Percentiles rank a stretch among this genome's conserved stretches.
Conservation (phyloP, 345 rosid genomes). For the Eucalyptus cloeziana region DNA sequence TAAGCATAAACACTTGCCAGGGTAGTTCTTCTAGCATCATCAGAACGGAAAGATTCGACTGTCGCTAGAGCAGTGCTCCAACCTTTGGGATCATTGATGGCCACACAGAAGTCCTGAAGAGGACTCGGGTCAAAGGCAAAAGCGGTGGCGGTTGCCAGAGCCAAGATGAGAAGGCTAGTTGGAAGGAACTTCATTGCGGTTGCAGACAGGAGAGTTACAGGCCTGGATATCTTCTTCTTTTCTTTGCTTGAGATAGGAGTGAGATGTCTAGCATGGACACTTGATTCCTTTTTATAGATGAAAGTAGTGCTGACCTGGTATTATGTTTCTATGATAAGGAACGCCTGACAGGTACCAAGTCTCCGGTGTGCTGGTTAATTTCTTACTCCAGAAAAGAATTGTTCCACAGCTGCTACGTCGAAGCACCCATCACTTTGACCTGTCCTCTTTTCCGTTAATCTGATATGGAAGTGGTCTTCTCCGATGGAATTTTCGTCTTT, state of each 20-base stretch:
- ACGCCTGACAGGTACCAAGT: background rate
- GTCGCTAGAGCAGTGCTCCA: background rate
- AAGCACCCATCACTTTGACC: background rate
- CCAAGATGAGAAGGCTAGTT: background rate
- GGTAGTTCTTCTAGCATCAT: background rate
- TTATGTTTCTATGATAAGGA: background rate
- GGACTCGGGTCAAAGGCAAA: background rate
- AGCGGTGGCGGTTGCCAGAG: background rate
- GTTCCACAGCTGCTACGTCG: background rate
- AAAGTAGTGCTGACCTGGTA: background rate
- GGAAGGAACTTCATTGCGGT: background rate
- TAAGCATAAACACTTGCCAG: background rate
- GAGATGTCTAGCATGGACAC: background rate
- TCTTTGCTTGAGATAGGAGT: background rate
- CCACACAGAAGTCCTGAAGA: conserved; percentile 20
- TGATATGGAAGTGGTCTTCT: background rate
- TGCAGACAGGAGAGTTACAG: background rate
- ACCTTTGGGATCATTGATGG: background rate
- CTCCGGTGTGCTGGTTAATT: background rate
- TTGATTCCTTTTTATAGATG: background rate
- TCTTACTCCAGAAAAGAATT: background rate
- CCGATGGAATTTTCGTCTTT: background rate
- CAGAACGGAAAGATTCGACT: background rate
- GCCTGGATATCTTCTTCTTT: background rate
- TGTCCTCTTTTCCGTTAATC: background rate